These are phyloP conservation scores for Neurospora sp. DNA, from an alignment of 495 filamentous ascomycete species.

Conservation along the genomic window DNA sequence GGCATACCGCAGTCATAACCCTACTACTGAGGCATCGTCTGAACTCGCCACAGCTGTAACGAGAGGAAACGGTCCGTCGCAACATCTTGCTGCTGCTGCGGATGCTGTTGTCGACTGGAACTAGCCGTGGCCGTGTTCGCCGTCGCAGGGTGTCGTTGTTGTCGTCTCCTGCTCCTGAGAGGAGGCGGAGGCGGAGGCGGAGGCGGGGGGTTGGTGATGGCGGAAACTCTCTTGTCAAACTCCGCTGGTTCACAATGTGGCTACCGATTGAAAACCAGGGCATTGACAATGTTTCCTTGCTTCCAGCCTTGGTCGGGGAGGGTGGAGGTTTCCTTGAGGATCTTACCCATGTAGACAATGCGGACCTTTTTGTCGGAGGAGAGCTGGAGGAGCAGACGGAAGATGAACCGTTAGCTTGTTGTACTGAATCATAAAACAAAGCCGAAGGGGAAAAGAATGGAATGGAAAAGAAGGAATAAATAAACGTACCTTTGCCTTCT, in stretches of 20 bases:
- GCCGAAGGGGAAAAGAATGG: not conserved
- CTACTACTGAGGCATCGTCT: not conserved
- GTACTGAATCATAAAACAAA: not conserved
- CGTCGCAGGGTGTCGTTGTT: not conserved
- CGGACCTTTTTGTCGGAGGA: constrained; percentile 46
- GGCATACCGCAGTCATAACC: not conserved
- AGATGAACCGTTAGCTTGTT: constrained; percentile 8
- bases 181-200: not conserved
- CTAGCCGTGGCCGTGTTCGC: not conserved
- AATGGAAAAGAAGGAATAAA: not conserved
- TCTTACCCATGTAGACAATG: constrained; percentile 69
- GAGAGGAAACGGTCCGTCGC: not conserved
- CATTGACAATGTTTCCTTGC: constrained; percentile 68
- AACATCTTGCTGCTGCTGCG: not conserved
- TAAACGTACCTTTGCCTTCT: constrained; percentile 53
- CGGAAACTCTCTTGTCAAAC: not conserved
- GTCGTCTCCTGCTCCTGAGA: not conserved
- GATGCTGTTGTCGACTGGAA: not conserved
- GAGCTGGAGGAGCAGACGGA: constrained; percentile 24
- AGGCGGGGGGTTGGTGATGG: not conserved
- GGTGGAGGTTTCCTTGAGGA: constrained; percentile 57
- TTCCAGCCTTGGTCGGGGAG: constrained; percentile 66
- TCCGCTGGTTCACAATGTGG: constrained; percentile 4
- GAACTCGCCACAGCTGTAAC: not conserved
- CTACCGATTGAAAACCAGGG: constrained; percentile 55